Evolutionary conservation across 2,329 filamentous ascomycete species (phyloP), one percentile per base, ranked within the genome.

Genomic region (Cordyceps javanica): DNA sequence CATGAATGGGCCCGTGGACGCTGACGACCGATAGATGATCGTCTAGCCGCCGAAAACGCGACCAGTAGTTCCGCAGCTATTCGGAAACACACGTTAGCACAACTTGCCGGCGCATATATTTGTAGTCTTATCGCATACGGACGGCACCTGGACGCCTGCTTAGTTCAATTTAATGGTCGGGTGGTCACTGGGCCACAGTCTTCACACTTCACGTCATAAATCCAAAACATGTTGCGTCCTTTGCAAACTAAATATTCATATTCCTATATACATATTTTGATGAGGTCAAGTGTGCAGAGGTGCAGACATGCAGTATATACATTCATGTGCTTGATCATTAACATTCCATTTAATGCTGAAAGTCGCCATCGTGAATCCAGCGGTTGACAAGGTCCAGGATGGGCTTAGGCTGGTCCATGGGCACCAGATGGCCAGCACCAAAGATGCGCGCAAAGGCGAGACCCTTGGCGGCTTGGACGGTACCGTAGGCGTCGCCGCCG

Each of bases 341-440:
- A 19, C 5, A 16, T 13, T 8, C 42, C 16, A 13, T 21, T 51
- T 38, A 57, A 13, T 52, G 46, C 38, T 57, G 55, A 14, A 57
- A 57, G 23, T 57, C 46, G 19, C 46, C 46, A 14, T 57, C 57
- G 36, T 54, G 49, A 16, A 97, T 73, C 93, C 93, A 99, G 76
- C 92, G 86, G 83, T 96, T 97, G 72, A 96, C 84, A 77, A 97
- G 93, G 76, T 97, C 89, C 61, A 96, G 80, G 59, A 89, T 91
- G 32, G 88, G 82, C 75, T 89, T 89, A 11, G 94, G 94, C 79
- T 97, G 91, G 75, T 99, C 90, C 78, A 92, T 91, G 26, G 94
- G 94, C 39, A 97, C 92, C 93, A 97, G 97, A 81, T 99, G 94
- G 63, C 94, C 94, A 68, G 87, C 94, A 62, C 86, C 86, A 73